A percentile compares a stretch with the other conserved stretches of the same genome.
Conservation (phyloP, 352 stramenopile genomes). For the Phytophthora pluvialis region DNA sequence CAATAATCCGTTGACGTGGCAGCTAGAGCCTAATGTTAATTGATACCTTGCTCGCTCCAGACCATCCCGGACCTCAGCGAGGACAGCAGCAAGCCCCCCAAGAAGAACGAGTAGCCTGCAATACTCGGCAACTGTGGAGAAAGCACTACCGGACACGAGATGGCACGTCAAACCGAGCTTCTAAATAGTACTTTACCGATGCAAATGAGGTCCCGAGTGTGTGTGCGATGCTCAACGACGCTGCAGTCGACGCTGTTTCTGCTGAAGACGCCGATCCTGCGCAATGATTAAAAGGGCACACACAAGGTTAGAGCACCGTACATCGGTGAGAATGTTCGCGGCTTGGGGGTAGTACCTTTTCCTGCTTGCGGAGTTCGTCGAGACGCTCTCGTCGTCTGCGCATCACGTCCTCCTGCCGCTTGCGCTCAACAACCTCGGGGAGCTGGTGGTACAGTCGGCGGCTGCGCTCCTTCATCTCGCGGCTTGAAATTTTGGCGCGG, state of each 20-base stretch:
- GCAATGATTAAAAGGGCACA: conserved; percentile 7
- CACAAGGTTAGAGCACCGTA: not conserved
- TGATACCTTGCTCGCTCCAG: conserved; percentile 24
- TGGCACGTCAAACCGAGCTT: conserved; percentile 3
- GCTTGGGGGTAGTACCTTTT: conserved; percentile 51
- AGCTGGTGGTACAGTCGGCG: conserved; percentile 70
- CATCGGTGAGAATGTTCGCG: not conserved
- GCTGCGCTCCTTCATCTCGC: conserved; percentile 77
- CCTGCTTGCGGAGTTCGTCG: conserved; percentile 68
- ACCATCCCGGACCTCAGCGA: conserved; percentile 55
- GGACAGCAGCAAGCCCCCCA: conserved; percentile 18
- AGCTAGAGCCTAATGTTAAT: not conserved
- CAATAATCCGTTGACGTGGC: too few relatives aligned
- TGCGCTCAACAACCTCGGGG: conserved; percentile 74
- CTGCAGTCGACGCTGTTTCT: conserved; percentile 57
- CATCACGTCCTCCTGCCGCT: conserved; percentile 77
- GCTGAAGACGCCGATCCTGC: conserved; percentile 58
- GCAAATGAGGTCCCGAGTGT: conserved; percentile 5
- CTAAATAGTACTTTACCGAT: conserved; percentile 37
- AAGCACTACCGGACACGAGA: not conserved
- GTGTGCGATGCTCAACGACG: conserved; percentile 13
- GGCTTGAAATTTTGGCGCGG: conserved; percentile 59
- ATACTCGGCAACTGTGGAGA: conserved; percentile 1
- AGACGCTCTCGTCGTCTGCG: conserved; percentile 67
- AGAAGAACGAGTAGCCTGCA: conserved; percentile 24